Evolutionary conservation across 768 basidiomycete species (phyloP).

Genomic region (Rubroboletus satanas): DNA sequence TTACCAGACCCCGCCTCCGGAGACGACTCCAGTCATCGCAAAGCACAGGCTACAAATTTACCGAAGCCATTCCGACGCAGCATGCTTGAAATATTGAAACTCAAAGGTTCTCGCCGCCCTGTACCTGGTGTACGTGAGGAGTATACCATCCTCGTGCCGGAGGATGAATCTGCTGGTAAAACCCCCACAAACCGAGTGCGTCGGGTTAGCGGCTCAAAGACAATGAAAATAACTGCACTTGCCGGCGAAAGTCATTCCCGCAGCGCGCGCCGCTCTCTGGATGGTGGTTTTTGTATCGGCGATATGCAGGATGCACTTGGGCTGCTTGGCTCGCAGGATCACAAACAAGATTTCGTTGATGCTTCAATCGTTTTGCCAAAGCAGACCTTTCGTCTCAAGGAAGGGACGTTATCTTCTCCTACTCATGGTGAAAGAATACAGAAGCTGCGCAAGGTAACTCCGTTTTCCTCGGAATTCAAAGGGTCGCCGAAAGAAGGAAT

Average conservation of each 20-base stretch:
- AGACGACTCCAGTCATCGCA: neutral
- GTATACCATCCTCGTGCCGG: neutral
- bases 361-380: neutral
- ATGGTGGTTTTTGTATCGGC: neutral
- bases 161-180: neutral
- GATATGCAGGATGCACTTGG: neutral
- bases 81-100: slow-evolving; percentile 24
- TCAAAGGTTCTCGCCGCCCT: slow-evolving; percentile 5
- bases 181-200: neutral
- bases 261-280: neutral
- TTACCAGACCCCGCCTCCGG: neutral
- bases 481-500: neutral
- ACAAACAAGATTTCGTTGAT: neutral
- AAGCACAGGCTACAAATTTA: neutral
- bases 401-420: neutral
- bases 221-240: neutral
- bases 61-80: slow-evolving; percentile 19
- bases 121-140: neutral
- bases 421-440: neutral
- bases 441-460: slow-evolving; percentile 7
- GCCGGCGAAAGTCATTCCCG: neutral
- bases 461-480: slow-evolving; percentile 2
- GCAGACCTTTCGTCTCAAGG: neutral
- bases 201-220: slow-evolving; percentile 1
- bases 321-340: neutral